Evolutionary conservation across 192 early-diverging fungal genomes (phyloP), one percentile per base, ranked within the genome.

Genomic region (Gamsiella multidivaricata): DNA sequence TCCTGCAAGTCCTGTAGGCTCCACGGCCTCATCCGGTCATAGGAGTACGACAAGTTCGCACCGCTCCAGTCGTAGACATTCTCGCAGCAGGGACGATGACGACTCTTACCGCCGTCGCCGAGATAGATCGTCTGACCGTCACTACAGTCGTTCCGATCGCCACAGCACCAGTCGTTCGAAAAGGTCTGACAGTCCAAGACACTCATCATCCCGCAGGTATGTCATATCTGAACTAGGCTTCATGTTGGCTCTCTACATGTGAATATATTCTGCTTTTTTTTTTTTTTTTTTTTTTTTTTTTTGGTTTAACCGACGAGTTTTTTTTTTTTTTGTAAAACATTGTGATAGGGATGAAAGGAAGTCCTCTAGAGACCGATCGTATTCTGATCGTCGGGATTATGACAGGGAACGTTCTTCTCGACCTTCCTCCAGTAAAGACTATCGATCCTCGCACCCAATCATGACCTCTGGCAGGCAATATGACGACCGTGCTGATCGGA

Each of bases 171-270:
- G 81, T 33, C 63, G 70, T 5, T 69, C 75, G 6, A 71, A 46
- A 31, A 39, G 65, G 29, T 68, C 58, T 37, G 65, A 65, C 17
- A 78, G 73, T 18, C 73, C 73, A 25, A 26, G 65, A 15, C 32
- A 61, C 11, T 63, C 65, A 54, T 65, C 74, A 29, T 73, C 75
- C 26, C 72, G 75, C 42, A 69, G 64, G 75, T 79, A 61, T 57
- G 41, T 20, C 34, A 34, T 20, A 36, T 41, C 31, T 50, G 17
- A n/a, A n/a, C n/a, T n/a, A n/a, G n/a, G n/a, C n/a, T n/a, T n/a
- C n/a, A n/a, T n/a, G n/a, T n/a, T n/a, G 20, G 14, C 14, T 37
- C 14, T 34, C 31, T 56, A 66, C 26, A 33, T 41, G 32, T 54
- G 34, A 2, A 26, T 31, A 10, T 57, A 10, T 25, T 47, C 4